These are phyloP conservation scores for Didymella lethalis DNA, from an alignment of 2,329 filamentous ascomycete species.

Conservation along the genomic window DNA sequence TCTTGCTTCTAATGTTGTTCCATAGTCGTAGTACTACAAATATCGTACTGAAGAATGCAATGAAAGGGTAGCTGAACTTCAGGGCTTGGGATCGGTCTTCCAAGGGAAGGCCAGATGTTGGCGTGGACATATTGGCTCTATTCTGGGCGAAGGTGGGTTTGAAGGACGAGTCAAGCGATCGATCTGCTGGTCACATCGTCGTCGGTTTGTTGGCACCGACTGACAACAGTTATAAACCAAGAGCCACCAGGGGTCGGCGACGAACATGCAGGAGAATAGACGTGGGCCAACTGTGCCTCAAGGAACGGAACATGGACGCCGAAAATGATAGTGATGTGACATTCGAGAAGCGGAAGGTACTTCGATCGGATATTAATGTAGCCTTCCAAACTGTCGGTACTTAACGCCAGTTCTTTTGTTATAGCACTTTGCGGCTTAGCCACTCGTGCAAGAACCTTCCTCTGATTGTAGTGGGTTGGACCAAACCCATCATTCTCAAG, in stretches of 20 bases:
- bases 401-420: background rate
- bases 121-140: conserved; percentile 2
- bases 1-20: conserved; percentile 17
- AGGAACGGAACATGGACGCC: background rate
- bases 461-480: no score
- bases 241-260: conserved; percentile 4
- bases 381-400: background rate
- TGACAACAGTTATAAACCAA: conserved; percentile 10
- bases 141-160: background rate
- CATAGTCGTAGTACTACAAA: conserved; percentile 17
- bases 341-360: background rate
- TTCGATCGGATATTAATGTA: background rate
- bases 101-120: background rate
- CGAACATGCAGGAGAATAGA: conserved; percentile 6
- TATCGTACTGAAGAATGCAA: conserved; percentile 7
- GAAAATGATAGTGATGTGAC: conserved; percentile 2
- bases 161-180: conserved; percentile 5
- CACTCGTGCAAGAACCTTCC: background rate
- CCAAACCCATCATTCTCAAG: background rate
- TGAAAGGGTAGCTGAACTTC: conserved; percentile 9
- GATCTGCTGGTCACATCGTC: background rate
- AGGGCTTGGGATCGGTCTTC: conserved; percentile 16
- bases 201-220: background rate
- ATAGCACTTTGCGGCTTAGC: background rate
- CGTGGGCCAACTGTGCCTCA: conserved; percentile 12